phyloP scores from a whole-genome alignment of 148 eudicot species.

The Silene latifolia region DNA sequence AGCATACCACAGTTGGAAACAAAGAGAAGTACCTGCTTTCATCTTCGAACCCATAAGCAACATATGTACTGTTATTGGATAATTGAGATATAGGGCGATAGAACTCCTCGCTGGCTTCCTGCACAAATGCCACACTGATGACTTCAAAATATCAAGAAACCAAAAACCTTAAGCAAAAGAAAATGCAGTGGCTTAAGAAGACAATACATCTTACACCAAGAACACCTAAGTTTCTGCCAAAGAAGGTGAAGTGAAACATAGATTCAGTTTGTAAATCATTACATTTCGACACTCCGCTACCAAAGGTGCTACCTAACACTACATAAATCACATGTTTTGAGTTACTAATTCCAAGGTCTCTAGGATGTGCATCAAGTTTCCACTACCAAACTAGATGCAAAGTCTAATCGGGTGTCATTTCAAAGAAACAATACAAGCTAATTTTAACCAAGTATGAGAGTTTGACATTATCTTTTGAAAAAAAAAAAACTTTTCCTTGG shows the following conservation, averaged over 20 bases:
- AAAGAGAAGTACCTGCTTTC: slow-evolving; percentile 46
- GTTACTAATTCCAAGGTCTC: background rate
- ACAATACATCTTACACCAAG: background rate
- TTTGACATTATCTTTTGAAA: too few relatives aligned
- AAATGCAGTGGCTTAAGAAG: background rate
- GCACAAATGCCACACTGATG: slow-evolving; percentile 24
- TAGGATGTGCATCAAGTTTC: background rate
- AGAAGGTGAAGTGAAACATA: background rate
- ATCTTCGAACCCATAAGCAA: slow-evolving; percentile 28
- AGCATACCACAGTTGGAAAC: background rate
- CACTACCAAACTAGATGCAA: background rate
- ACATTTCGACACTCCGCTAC: background rate
- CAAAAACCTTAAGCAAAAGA: background rate
- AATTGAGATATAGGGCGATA: slow-evolving; percentile 37
- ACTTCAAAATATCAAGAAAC: background rate
- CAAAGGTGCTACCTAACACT: background rate
- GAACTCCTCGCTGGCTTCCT: slow-evolving; percentile 46
- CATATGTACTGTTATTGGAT: slow-evolving; percentile 33
- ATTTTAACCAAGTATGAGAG: too few relatives aligned
- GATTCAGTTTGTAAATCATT: background rate
- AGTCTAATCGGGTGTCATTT: too few relatives aligned
- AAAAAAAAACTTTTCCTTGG: too few relatives aligned
- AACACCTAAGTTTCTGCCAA: background rate
- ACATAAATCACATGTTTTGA: slow-evolving; percentile 2
- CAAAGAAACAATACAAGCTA: too few relatives aligned